Evolutionary conservation across 2,329 filamentous ascomycete genomes (phyloP), one percentile per base, ranked within the genome.

Genomic region (Alternaria atra): DNA sequence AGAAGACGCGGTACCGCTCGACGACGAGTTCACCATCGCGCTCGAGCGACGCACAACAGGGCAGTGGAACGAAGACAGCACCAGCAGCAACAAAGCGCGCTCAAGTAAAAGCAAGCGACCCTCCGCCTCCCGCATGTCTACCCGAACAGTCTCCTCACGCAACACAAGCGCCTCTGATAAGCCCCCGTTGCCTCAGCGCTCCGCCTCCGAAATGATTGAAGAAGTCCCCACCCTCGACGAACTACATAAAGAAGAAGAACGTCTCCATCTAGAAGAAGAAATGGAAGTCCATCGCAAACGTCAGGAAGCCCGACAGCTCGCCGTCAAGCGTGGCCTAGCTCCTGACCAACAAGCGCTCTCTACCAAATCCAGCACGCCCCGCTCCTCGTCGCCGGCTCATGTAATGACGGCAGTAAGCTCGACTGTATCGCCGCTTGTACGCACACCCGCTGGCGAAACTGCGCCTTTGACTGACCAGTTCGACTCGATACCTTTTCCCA

Each of bases 1-100:
- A 32, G 94, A 97, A 76, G 94, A 98, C 79, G 94, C 94, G 1
- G 88, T 97, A n/a, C 92, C 93, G 12, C 81, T 98, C 17, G 92
- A 94, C 70, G 94, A 97, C 74, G 94, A 97, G 73, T 96, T 98
- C 70, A 92, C 93, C 3, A 89, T 97, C 76, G 88, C 89, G 3
- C 84, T 97, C 63, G 90, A 93, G 61, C 87, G 91, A 53, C 88
- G 90, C 30, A 86, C 85, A n/a, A 87, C 85, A 1, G 81, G 80
- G 4, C 76, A 82, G 30, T 82, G 81, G 42, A 82, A 82, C 15
- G 93, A 95, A 58, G 91, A 93, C 71, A 85, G 86, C 46, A 90
- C 89, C 67, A 93, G 90, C 70, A 87, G 85, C 46, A 90, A 86
- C 88, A 80, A 53, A 89, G 85, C 65, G 87, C 81, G 70, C 10